Percentiles rank a stretch among this genome's conserved stretches.
phyloP scores from a whole-genome alignment of 2,329 filamentous ascomycete species.

The Xylariaceae sp. region DNA sequence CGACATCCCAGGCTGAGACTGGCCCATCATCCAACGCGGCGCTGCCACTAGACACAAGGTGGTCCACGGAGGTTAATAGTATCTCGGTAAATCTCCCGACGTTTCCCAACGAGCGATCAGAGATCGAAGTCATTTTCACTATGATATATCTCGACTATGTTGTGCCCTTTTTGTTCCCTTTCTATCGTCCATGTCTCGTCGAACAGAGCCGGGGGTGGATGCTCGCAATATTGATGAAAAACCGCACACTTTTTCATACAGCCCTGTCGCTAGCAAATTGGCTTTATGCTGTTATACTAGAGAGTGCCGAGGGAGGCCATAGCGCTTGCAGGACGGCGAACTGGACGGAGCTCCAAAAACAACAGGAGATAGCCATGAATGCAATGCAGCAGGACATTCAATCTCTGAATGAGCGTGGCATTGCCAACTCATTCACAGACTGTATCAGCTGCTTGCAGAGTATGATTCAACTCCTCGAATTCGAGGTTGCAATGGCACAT shows the following conservation, averaged over 20 bases:
- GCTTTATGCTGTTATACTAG: constrained; percentile 48
- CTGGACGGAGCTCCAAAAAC: constrained; percentile 39
- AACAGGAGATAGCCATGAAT: constrained; percentile 42
- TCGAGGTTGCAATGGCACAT: constrained; percentile 44
- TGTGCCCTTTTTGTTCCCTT: constrained; percentile 60
- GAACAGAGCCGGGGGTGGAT: constrained; percentile 60
- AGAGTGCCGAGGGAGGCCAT: constrained; percentile 31
- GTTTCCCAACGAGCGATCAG: constrained; percentile 14
- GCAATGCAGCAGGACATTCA: constrained; percentile 42
- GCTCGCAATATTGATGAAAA: constrained; percentile 52
- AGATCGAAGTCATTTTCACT: constrained; percentile 34
- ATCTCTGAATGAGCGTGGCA: constrained; percentile 27
- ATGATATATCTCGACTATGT: constrained; percentile 61
- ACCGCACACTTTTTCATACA: constrained; percentile 55
- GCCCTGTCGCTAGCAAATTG: constrained; percentile 54
- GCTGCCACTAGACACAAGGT: too few relatives aligned
- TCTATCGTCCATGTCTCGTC: constrained; percentile 54
- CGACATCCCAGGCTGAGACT: neutral
- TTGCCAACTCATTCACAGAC: constrained; percentile 30
- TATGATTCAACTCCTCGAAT: constrained; percentile 51
- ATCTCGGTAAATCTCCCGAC: neutral
- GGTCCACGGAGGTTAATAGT: neutral
- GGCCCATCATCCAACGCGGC: neutral
- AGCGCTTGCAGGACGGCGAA: constrained; percentile 32
- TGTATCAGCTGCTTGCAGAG: constrained; percentile 43